phyloP scores from a whole-genome alignment of 2,329 filamentous ascomycete genomes.

The Pseudohalonectria lignicola region DNA sequence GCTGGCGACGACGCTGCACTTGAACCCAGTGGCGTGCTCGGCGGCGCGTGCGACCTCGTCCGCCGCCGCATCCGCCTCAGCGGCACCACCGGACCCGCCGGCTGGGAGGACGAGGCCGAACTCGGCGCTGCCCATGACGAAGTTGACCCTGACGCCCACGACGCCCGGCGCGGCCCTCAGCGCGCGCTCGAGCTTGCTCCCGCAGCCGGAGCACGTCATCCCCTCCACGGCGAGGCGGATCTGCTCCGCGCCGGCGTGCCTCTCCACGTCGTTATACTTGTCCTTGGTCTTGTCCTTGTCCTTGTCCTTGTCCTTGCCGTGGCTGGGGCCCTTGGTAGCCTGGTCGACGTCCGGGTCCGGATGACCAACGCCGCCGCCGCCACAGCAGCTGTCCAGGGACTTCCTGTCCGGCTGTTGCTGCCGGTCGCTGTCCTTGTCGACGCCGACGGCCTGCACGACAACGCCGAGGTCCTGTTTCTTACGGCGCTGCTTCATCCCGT shows the following conservation, averaged over 20 bases:
- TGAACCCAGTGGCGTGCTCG: slow-evolving; percentile 18
- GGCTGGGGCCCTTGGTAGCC: not conserved
- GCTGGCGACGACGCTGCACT: slow-evolving; percentile 12
- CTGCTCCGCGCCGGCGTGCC: slow-evolving; percentile 12
- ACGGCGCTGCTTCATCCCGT: slow-evolving; percentile 2
- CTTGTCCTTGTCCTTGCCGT: not conserved
- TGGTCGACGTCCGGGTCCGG: not conserved
- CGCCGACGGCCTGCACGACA: not conserved
- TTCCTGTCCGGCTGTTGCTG: not conserved
- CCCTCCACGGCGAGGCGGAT: slow-evolving; percentile 18
- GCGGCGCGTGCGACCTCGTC: slow-evolving; percentile 16
- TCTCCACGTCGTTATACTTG: slow-evolving; percentile 13
- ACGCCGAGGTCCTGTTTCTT: not conserved
- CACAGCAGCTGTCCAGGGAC: slow-evolving; percentile 3
- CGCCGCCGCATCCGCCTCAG: slow-evolving; percentile 6
- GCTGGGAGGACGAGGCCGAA: slow-evolving; percentile 17
- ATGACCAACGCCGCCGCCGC: not conserved
- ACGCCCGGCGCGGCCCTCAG: slow-evolving; percentile 16
- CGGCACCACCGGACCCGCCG: too few relatives aligned
- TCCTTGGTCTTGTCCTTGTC: not conserved
- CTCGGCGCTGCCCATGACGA: slow-evolving; percentile 24
- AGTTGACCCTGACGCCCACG: slow-evolving; percentile 21
- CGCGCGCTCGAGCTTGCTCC: slow-evolving; percentile 19
- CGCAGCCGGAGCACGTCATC: slow-evolving; percentile 25
- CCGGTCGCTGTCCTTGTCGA: not conserved